These are phyloP conservation scores for Puya raimondii DNA, from an alignment of 176 grass and related monocot genomes.

Conservation along the genomic window DNA sequence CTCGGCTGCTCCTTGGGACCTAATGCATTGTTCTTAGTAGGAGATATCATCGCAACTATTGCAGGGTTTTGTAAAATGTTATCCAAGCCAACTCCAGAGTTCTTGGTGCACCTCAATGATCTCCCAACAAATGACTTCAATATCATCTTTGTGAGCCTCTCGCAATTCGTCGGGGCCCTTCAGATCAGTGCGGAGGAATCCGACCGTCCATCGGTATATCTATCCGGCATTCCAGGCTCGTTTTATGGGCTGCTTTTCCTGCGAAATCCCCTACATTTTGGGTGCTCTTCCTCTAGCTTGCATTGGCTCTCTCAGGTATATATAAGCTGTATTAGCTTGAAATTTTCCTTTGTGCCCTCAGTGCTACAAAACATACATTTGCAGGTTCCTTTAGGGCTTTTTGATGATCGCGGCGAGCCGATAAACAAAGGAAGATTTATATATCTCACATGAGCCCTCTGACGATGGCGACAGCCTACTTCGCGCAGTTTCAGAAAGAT, in stretches of 20 bases:
- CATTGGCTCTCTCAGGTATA: constrained; percentile 95
- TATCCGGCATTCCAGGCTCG: constrained; percentile 71
- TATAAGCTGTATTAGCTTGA: neutral
- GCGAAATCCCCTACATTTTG: constrained; percentile 55
- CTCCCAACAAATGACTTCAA: constrained; percentile 98
- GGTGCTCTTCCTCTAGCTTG: constrained; percentile 81
- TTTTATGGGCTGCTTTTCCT: constrained; percentile 84
- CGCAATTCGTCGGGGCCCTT: constrained; percentile 53
- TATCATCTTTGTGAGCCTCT: constrained; percentile 60
- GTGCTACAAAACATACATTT: constrained; percentile 4
- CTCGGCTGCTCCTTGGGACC: constrained; percentile 86
- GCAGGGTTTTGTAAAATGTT: constrained; percentile 29
- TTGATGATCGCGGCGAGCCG: constrained; percentile 26
- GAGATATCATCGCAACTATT: constrained; percentile 59
- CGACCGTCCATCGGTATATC: constrained; percentile 55
- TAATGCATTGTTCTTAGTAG: constrained; percentile 64
- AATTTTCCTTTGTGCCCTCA: neutral
- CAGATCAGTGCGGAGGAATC: constrained; percentile 41
- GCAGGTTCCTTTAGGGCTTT: constrained; percentile 55
- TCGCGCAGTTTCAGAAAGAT: constrained; percentile 77
- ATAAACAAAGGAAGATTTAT: constrained; percentile 83
- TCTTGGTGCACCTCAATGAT: constrained; percentile 94
- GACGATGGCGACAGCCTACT: constrained; percentile 43
- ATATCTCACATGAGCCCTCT: constrained; percentile 59
- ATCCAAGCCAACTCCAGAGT: constrained; percentile 54